Evolutionary conservation across 495 filamentous ascomycete genomes (phyloP), one percentile per base, ranked within the genome.

Genomic region (Penicillium lividum): DNA sequence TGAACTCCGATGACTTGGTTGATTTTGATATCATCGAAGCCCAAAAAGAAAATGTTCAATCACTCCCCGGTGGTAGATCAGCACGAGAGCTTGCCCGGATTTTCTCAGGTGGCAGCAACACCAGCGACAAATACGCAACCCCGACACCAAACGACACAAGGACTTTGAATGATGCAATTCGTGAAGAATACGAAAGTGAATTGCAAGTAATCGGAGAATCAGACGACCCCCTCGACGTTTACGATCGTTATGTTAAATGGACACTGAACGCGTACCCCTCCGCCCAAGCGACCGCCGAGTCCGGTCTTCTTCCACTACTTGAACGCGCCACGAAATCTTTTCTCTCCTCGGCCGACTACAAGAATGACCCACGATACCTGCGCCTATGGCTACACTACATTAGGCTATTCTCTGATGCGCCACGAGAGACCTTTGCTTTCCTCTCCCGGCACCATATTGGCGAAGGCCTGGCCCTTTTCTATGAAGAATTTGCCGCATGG

Each of bases 41-140:
- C 44, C 92, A 97, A 67, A 98, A 98, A 74, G 94, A 98, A 74
- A 98, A 98, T 68, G 96, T 98, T 43, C 92, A 97, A 68, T 88
- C 93, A 11, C 81, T 98, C 40, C 91, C 95, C 2, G 88, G 90
- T 48, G 94, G 94, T 36, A 86, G 94, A 53, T 97, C 93, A 31
- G 94, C 94, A 15, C 88, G 87, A 75, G 90, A 91, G 16, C 86
- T 98, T 31, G 93, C 87, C n/a, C 84, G 86, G 40, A 84, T 93
- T 49, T 94, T 91, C 76, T 89, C 91, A 31, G 84, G 85, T 4
- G 71, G 74, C 8, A 62, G 83, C 79, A 53, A 76, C 69, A 47
- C 44, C 11, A 61, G 63, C 33, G 72, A 74, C 59, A 72, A 71
- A 54, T 51, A 82, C 70, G 53, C 75, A 34, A 72, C 84, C 34